These are phyloP conservation scores for Anisodus tanguticus DNA, from an alignment of 257 asterid genomes.

Conservation along the genomic window DNA sequence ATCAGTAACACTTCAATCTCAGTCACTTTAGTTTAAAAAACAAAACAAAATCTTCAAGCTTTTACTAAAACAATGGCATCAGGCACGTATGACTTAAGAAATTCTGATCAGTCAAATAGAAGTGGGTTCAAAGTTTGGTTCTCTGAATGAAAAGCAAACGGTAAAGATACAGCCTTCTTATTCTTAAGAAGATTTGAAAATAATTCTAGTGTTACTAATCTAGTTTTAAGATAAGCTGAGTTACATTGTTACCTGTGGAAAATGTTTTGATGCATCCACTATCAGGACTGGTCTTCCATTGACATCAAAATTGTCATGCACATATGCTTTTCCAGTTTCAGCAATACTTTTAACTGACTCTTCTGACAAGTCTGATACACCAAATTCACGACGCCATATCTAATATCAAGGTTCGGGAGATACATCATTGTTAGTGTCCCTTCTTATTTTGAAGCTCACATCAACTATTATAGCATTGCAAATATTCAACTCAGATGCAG, in stretches of 20 bases:
- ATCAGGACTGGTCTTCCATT: constrained; percentile 66
- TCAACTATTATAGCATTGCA: background rate
- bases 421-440: background rate
- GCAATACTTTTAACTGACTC: constrained; percentile 60
- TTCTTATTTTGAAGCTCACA: constrained; percentile 24
- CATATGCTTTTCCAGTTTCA: constrained; percentile 74
- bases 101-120: background rate
- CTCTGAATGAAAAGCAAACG: background rate
- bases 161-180: background rate
- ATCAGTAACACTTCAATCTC: background rate
- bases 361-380: constrained; percentile 76
- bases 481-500: background rate
- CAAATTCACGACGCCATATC: constrained; percentile 81
- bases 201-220: background rate
- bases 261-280: constrained; percentile 79
- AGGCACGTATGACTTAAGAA: background rate
- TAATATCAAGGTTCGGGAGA: constrained; percentile 40
- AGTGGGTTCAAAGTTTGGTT: constrained; percentile 3
- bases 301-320: constrained; percentile 65
- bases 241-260: constrained; percentile 65
- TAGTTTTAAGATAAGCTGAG: background rate
- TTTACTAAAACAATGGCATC: constrained; percentile 12
- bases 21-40: background rate
- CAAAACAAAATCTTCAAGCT: background rate
- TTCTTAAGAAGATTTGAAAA: constrained; percentile 12